These are phyloP conservation scores for Cantharellus anzutake DNA, from an alignment of 768 basidiomycete species.

Conservation along the genomic window DNA sequence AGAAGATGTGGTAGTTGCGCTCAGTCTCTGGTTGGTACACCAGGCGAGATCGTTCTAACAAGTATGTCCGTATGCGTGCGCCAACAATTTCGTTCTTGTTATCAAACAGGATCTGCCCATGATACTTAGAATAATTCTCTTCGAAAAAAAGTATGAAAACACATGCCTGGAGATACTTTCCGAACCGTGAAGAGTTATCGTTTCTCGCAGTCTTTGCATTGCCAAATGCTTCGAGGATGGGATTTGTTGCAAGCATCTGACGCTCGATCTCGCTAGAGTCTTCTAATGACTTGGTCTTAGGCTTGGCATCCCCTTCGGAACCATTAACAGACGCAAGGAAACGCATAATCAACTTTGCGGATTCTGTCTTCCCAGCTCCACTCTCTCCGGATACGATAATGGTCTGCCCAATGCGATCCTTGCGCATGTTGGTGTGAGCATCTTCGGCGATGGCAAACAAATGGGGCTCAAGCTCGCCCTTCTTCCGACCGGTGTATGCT, in stretches of 20 bases:
- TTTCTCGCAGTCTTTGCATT: constrained; percentile 99
- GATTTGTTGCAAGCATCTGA: constrained; percentile 98
- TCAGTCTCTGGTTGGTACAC: constrained; percentile 95
- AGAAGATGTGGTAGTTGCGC: constrained; percentile 99
- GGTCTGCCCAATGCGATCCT: constrained; percentile 86
- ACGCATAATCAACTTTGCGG: constrained; percentile 97
- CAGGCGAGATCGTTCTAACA: constrained; percentile 90
- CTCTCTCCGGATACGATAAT: constrained; percentile 98
- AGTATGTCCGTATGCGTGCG: constrained; percentile 95
- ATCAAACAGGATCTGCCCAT: constrained; percentile 78
- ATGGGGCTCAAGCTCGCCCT: constrained; percentile 94
- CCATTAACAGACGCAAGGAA: constrained; percentile 98
- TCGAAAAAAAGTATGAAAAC: constrained; percentile 23
- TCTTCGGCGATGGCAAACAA: constrained; percentile 98
- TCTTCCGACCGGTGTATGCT: constrained; percentile 78
- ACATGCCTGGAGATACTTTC: constrained; percentile 81
- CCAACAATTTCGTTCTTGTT: constrained; percentile 93
- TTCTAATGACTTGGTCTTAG: constrained; percentile 56
- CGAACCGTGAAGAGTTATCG: constrained; percentile 97
- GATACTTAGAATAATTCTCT: not conserved
- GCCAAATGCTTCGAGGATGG: constrained; percentile 95
- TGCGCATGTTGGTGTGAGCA: constrained; percentile 93
- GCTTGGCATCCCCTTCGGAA: constrained; percentile 31
- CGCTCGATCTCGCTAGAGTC: constrained; percentile 89
- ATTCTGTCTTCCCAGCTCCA: constrained; percentile 99